phyloP scores from a whole-genome alignment of 371 early-diverging fungal genomes.

The Syncephalastrum monosporum region DNA sequence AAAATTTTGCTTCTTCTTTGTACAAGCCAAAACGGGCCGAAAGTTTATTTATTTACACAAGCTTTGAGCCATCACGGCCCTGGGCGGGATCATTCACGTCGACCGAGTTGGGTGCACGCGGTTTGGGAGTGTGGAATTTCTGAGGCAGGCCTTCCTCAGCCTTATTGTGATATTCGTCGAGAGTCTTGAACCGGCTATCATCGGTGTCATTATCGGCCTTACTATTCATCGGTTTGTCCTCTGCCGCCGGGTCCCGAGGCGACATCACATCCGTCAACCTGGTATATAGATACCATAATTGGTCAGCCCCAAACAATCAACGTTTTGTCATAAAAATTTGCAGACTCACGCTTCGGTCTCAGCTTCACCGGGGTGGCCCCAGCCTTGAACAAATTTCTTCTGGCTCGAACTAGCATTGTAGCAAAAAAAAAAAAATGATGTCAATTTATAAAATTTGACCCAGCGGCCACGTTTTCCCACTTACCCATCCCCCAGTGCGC shows the following conservation, averaged over 20 bases:
- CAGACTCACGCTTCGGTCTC: slow-evolving; percentile 17
- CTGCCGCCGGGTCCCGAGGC: slow-evolving; percentile 25
- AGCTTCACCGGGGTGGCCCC: slow-evolving; percentile 52
- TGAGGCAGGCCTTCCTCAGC: slow-evolving; percentile 31
- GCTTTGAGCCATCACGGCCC: slow-evolving; percentile 65
- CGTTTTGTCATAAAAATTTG: too few relatives aligned
- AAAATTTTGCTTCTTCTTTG: slow-evolving; percentile 29
- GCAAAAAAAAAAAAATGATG: background rate
- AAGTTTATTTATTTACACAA: slow-evolving; percentile 50
- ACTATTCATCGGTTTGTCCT: slow-evolving; percentile 15
- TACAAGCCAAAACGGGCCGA: slow-evolving; percentile 52
- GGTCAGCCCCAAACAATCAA: background rate
- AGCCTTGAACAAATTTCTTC: slow-evolving; percentile 73
- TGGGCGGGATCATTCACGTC: slow-evolving; percentile 45
- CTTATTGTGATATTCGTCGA: slow-evolving; percentile 61
- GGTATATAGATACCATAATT: slow-evolving; percentile 4
- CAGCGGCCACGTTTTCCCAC: slow-evolving; percentile 2
- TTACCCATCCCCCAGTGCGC: slow-evolving; percentile 42
- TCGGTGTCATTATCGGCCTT: slow-evolving; percentile 18
- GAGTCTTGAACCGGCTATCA: slow-evolving; percentile 64
- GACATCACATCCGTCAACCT: slow-evolving; percentile 6
- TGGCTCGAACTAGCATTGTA: slow-evolving; percentile 46
- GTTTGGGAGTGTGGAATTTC: slow-evolving; percentile 27
- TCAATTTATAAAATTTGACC: too few relatives aligned
- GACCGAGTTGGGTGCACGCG: slow-evolving; percentile 71